These are phyloP conservation scores for Boeremia exigua DNA, from an alignment of 2,329 filamentous ascomycete species.

Conservation along the genomic window DNA sequence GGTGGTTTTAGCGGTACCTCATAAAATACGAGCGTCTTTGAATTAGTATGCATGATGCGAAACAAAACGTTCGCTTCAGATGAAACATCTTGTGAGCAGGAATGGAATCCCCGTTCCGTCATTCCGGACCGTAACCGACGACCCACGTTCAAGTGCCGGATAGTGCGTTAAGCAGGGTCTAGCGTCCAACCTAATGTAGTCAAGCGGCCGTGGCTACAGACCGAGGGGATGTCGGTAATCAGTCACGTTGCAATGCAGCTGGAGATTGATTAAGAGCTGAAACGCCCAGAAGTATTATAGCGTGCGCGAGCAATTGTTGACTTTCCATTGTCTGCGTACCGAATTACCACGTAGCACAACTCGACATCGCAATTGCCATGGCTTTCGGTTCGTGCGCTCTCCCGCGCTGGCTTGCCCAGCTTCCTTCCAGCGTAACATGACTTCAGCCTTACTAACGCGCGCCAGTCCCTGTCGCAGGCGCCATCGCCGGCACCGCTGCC, in stretches of 20 bases:
- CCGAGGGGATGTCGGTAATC: constrained; percentile 37
- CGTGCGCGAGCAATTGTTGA: background rate
- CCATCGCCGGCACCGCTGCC: constrained; percentile 45
- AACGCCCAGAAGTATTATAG: background rate
- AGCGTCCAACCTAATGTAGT: constrained; percentile 10
- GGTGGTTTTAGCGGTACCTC: too few relatives aligned
- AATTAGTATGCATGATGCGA: too few relatives aligned
- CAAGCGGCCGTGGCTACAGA: constrained; percentile 14
- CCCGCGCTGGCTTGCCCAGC: too few relatives aligned
- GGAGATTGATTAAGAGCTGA: constrained; percentile 17
- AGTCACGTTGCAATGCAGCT: constrained; percentile 32
- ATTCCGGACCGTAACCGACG: background rate
- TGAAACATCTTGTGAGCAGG: too few relatives aligned
- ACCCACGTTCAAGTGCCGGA: constrained; percentile 3
- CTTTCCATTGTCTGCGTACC: background rate
- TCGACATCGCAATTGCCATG: background rate
- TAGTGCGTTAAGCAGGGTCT: constrained; percentile 13
- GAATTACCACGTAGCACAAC: background rate
- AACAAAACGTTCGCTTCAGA: too few relatives aligned
- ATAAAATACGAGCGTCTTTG: too few relatives aligned
- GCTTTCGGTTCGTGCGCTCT: background rate
- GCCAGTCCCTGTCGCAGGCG: constrained; percentile 41
- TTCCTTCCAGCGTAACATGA: too few relatives aligned
- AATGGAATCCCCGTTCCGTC: background rate
- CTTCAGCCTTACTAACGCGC: constrained; percentile 8